A percentile compares a stretch with the other conserved stretches of the same genome.
Conservation (phyloP, 1,139 yeast species). For the Pneumocystis sp. region DNA sequence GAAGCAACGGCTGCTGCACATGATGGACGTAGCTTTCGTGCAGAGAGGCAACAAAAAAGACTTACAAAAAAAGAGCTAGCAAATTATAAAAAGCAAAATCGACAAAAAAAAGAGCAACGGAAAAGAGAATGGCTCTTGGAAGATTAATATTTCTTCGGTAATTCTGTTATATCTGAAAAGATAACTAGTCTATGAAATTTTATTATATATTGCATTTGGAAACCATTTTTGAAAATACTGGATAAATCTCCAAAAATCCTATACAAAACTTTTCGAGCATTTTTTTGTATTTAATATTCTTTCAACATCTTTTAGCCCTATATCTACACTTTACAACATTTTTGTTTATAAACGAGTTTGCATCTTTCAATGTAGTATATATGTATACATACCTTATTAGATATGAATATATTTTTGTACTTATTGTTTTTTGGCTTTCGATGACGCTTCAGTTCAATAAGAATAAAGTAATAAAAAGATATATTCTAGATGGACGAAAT, state of each 20-base stretch:
- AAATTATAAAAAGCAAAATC: constrained; percentile 16
- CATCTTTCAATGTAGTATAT: not conserved
- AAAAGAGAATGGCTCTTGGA: not conserved
- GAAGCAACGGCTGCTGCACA: constrained; percentile 12
- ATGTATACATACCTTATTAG: too few species aligned
- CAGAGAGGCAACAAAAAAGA: constrained; percentile 16
- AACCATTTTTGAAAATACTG: not conserved
- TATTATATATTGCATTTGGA: constrained; percentile 10
- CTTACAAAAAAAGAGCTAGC: constrained; percentile 18
- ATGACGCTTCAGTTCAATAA: not conserved
- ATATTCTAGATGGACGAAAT: not conserved
- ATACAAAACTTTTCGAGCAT: not conserved
- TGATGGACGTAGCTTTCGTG: constrained; percentile 17
- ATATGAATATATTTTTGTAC: not conserved
- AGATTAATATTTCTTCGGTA: not conserved
- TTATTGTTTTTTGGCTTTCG: not conserved
- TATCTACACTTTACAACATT: too few species aligned
- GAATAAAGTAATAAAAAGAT: not conserved
- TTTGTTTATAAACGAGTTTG: not conserved
- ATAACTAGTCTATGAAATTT: constrained; percentile 9
- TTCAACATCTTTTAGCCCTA: too few species aligned
- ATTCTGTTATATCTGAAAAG: not conserved
- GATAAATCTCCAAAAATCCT: too few species aligned
- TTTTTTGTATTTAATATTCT: too few species aligned
- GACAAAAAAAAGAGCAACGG: constrained; percentile 19